Percentiles rank a stretch among this genome's conserved stretches.
These are phyloP conservation scores for Canavalia ensiformis DNA, from an alignment of 306 rosid species.

Conservation along the genomic window DNA sequence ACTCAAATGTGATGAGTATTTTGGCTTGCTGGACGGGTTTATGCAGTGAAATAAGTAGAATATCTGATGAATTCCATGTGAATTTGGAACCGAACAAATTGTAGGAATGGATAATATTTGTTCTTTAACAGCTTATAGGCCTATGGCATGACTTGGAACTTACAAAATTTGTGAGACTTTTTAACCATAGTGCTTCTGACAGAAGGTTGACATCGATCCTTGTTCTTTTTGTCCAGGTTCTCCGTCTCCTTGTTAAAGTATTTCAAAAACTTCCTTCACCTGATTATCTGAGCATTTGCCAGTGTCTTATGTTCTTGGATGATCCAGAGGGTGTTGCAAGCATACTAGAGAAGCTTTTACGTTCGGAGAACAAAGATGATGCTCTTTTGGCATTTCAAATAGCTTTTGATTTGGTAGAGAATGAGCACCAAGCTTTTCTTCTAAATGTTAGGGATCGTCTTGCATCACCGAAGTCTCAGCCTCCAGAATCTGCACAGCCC, in stretches of 20 bases:
- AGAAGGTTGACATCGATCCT: constrained; percentile 38
- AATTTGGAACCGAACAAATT: not conserved
- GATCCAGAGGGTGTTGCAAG: constrained; percentile 92
- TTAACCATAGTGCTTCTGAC: constrained; percentile 3
- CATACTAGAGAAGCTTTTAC: constrained; percentile 88
- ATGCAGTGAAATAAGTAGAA: constrained; percentile 7
- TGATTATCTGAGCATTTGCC: constrained; percentile 96
- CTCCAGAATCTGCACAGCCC: constrained; percentile 65
- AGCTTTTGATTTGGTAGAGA: constrained; percentile 96
- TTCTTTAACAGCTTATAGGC: constrained; percentile 14
- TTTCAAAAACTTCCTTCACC: constrained; percentile 94
- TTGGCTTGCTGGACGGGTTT: constrained; percentile 12
- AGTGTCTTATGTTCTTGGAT: constrained; percentile 96
- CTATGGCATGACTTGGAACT: constrained; percentile 20
- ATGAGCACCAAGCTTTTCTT: constrained; percentile 97
- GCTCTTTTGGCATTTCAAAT: constrained; percentile 94
- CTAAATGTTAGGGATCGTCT: constrained; percentile 84
- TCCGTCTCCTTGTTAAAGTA: constrained; percentile 92
- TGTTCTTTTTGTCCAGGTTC: constrained; percentile 66
- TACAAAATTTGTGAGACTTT: constrained; percentile 25
- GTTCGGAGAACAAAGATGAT: constrained; percentile 90
- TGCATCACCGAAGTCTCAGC: constrained; percentile 68
- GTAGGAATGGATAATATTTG: not conserved
- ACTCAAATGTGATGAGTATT: constrained; percentile 16
- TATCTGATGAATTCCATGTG: not conserved